Evolutionary conservation across 441 rosid species (phyloP), one percentile per base, ranked within the genome.

Genomic region (Erodium moschatum): DNA sequence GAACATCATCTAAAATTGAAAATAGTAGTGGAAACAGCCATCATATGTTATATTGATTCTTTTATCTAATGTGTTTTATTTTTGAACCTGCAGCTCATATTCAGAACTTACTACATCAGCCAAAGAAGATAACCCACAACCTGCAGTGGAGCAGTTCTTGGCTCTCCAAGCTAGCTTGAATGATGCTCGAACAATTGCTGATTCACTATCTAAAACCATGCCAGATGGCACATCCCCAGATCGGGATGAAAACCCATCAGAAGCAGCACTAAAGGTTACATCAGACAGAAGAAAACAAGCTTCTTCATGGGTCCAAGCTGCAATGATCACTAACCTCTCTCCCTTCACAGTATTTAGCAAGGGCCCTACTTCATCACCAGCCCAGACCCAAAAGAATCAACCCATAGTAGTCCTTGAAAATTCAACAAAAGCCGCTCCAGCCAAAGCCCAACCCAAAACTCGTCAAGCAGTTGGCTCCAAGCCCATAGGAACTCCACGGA

Each of bases 231-330:
- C 61, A 54, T 54, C 61, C 24, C 61, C 61, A 16, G 61, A 54
- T 6, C 11, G 24, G 9, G 61, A 54, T 15, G 24, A 76, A 70
- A 81, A 31, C 65, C 81, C 79, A 63, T 76, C 89, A 0, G 97
- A 91, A 84, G 95, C 89, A 83, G 87, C 84, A 33, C 58, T 84
- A 13, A 90, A 94, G 76, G 72, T 82, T 12, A 74, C 85, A 24
- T 77, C 81, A 2, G 94, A 88, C 67, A 84, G 87, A 73, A 85
- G 79, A 72, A 94, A 85, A 75, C 80, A 79, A 58, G 97, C 96
- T 60, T 79, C 86, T 68, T 73, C 81, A 8, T 94, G 99, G 99
- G 89, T 94, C 68, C 97, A 94, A 77, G 94, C 96, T 69, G 99
- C 97, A 31, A 66, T 94, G 58, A 78, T 87, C 71, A 88, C 97